These are phyloP conservation scores for Aspergillus biplanus DNA, from an alignment of 495 filamentous ascomycete genomes.

Conservation along the genomic window DNA sequence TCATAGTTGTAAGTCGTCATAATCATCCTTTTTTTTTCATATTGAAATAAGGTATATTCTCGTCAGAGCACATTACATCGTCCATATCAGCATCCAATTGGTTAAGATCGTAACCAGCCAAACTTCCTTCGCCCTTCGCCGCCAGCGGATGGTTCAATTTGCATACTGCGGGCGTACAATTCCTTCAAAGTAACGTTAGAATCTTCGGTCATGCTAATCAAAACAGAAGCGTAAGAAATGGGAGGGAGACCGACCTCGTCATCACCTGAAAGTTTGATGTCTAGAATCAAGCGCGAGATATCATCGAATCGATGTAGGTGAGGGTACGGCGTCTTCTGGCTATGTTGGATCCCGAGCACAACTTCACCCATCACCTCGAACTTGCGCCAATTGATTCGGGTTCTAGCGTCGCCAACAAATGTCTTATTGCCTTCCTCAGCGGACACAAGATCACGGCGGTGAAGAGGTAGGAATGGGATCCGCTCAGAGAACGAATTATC, in stretches of 20 bases:
- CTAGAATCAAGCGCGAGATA: conserved; percentile 71
- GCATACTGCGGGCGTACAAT: conserved; percentile 49
- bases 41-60: conserved; percentile 2
- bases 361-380: conserved; percentile 96
- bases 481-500: conserved; percentile 87
- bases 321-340: conserved; percentile 82
- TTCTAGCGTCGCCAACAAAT: conserved; percentile 72
- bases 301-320: conserved; percentile 67
- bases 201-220: too few relatives aligned
- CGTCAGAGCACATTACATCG: conserved; percentile 17
- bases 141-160: conserved; percentile 48
- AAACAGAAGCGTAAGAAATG: background rate
- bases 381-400: conserved; percentile 95
- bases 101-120: conserved; percentile 47
- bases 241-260: conserved; percentile 47
- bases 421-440: conserved; percentile 93
- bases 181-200: conserved; percentile 31
- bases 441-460: conserved; percentile 83
- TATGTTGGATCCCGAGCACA: conserved; percentile 84
- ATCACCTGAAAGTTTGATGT: conserved; percentile 57
- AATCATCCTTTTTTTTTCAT: conserved; percentile 1
- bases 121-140: conserved; percentile 49
- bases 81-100: background rate
- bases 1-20: conserved; percentile 16
- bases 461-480: conserved; percentile 94